Evolutionary conservation across 2,329 filamentous ascomycete genomes (phyloP), one percentile per base, ranked within the genome.

Genomic region (Trichoderma sp.): DNA sequence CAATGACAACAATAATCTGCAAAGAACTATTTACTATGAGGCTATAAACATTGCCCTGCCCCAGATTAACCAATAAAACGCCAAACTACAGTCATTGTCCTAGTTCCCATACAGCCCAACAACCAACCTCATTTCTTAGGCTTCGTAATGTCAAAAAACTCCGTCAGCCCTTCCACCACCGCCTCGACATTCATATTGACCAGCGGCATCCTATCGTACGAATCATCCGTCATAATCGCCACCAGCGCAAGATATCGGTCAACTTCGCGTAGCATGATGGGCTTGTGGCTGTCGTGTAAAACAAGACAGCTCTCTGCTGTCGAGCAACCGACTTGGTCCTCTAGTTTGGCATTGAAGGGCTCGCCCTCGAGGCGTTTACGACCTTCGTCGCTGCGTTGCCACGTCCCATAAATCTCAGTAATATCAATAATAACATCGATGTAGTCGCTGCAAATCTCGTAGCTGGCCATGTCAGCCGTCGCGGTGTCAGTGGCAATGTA

Each of bases 401-500:
- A 98, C 60, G 86, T 88, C 70, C 95, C 95, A 79, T 98, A 99
- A 51, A 99, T 92, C 79, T 98, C 95, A 32, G 94, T 96, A 69
- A 98, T 92, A 80, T 99, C 96, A 72, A 98, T 95, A 74, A 99
- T 97, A 73, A 98, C 94, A 81, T 99, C 96, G 76, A 99, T 98
- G 80, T 97, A 98, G 80, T 99, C 96, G 64, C 94, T 97, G 84
- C 96, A 99, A 79, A 98, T 97, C 83, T 98, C 96, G 81, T 99
- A 99, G 80, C 93, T 95, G 56, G 93, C 92, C 87, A 98, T 96
- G 79, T 98, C 95, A 36, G 95, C 93, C 0, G 95, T 95, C 51
- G 93, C 92, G 34, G 92, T 96, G 81, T 99, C 96, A 6, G 95
- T 98, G 1, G 96, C 96, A 76, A 99, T 97, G 84, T 99, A 99